Percentiles rank a stretch among this genome's conserved stretches.
Conservation (phyloP, 306 rosid genomes). For the Begonia loranthoides region DNA sequence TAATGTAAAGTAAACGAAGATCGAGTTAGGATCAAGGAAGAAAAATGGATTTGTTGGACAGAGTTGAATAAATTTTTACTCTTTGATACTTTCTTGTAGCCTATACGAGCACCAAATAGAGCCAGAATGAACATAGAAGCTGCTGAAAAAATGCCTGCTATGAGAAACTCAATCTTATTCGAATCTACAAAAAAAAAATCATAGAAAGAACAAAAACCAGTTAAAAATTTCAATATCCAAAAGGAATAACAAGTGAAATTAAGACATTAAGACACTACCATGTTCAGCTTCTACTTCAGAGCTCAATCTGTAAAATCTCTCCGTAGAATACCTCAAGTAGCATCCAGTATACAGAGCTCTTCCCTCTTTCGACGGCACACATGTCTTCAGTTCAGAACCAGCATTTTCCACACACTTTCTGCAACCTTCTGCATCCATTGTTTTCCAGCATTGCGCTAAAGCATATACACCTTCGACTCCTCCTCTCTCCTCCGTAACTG, state of each 20-base stretch:
- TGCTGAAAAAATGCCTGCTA: constrained; percentile 14
- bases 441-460: constrained; percentile 57
- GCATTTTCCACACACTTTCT: constrained; percentile 24
- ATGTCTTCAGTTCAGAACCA: constrained; percentile 3
- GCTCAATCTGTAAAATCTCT: constrained; percentile 20
- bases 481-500: constrained; percentile 14
- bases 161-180: constrained; percentile 8
- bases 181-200: constrained; percentile 11
- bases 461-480: constrained; percentile 28
- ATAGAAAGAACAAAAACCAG: constrained; percentile 2
- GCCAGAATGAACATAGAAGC: constrained; percentile 12
- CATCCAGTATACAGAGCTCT: constrained; percentile 37
- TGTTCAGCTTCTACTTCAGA: background rate
- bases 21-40: constrained; percentile 7
- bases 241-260: background rate
- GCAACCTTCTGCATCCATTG: constrained; percentile 12
- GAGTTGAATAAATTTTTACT: background rate
- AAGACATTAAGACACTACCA: background rate
- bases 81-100: constrained; percentile 11
- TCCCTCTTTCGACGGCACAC: constrained; percentile 30
- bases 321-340: constrained; percentile 33
- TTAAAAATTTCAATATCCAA: background rate
- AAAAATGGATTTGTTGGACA: background rate
- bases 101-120: constrained; percentile 13
- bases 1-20: constrained; percentile 7